Percentiles rank a stretch among this genome's conserved stretches.
phyloP scores from a whole-genome alignment of 1,284 basidiomycete species.

The Fomitopsis pinicola region DNA sequence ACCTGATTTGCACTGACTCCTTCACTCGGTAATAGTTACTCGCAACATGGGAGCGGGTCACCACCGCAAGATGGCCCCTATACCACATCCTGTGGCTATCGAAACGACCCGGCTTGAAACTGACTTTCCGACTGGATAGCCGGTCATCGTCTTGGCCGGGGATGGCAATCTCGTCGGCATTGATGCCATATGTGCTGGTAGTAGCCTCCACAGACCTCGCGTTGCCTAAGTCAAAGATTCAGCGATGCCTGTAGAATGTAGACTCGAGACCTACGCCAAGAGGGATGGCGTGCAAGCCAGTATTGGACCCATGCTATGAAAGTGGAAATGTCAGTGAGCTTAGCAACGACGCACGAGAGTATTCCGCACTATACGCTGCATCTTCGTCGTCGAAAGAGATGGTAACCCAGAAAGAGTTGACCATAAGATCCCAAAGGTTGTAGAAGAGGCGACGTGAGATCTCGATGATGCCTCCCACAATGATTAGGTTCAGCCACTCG shows the following conservation, averaged over 20 bases:
- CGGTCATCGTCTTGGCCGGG: not conserved
- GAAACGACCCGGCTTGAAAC: not conserved
- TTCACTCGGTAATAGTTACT: not conserved
- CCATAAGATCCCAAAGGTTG: conserved; percentile 37
- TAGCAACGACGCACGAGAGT: conserved; percentile 21
- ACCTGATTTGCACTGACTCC: not conserved
- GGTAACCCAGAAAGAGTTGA: conserved; percentile 57
- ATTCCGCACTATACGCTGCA: conserved; percentile 44
- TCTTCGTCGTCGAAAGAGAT: conserved; percentile 59
- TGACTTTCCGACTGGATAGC: not conserved
- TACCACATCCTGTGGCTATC: not conserved
- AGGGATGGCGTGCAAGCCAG: conserved; percentile 30
- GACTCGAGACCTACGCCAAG: conserved; percentile 21
- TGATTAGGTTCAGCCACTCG: conserved; percentile 60
- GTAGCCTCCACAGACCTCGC: not conserved
- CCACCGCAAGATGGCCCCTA: not conserved
- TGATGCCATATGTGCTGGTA: not conserved
- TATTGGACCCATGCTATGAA: conserved; percentile 22
- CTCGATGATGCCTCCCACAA: conserved; percentile 62
- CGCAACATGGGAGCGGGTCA: not conserved
- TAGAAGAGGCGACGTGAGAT: conserved; percentile 43
- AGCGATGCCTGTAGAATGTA: not conserved
- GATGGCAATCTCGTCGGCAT: not conserved
- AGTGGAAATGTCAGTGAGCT: not conserved
- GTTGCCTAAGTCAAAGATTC: not conserved